phyloP scores from a whole-genome alignment of 345 rosid species.

The Boechera divaricarpa region DNA sequence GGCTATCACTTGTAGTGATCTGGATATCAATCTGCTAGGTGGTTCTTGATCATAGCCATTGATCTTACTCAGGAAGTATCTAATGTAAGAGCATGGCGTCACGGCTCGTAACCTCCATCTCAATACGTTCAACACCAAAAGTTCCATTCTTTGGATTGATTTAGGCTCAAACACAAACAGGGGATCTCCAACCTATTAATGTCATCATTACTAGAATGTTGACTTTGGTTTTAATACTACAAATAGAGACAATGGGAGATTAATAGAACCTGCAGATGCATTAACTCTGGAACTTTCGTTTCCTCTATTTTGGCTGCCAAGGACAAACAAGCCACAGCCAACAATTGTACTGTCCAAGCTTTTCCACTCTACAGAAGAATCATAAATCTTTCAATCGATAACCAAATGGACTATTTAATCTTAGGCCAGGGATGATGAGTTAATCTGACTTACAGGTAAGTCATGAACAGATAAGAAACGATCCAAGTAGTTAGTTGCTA shows the following conservation, averaged over 20 bases:
- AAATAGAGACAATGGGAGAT: constrained; percentile 12
- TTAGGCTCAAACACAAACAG: constrained; percentile 57
- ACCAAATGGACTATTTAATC: not conserved
- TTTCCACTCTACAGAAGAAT: constrained; percentile 54
- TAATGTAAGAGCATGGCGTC: constrained; percentile 66
- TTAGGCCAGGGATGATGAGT: constrained; percentile 9
- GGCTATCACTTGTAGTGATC: constrained; percentile 58
- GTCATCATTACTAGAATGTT: constrained; percentile 23
- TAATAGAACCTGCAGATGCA: constrained; percentile 62
- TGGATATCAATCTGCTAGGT: constrained; percentile 41
- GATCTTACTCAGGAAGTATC: constrained; percentile 55
- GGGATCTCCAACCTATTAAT: constrained; percentile 58
- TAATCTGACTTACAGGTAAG: constrained; percentile 61
- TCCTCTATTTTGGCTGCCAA: constrained; percentile 78
- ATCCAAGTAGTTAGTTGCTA: constrained; percentile 75
- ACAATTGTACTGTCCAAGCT: constrained; percentile 65
- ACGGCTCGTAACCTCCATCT: constrained; percentile 66
- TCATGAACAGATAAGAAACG: constrained; percentile 68
- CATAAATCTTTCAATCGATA: constrained; percentile 10
- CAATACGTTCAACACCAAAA: constrained; percentile 58
- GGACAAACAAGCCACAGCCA: constrained; percentile 75
- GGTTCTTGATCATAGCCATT: constrained; percentile 47
- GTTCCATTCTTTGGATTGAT: constrained; percentile 76
- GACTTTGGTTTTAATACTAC: constrained; percentile 6
- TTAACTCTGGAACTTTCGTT: constrained; percentile 53